A percentile compares a stretch with the other conserved stretches of the same genome.
phyloP scores from a whole-genome alignment of 2,329 filamentous ascomycete genomes.

The Raffaelea ambrosiae region DNA sequence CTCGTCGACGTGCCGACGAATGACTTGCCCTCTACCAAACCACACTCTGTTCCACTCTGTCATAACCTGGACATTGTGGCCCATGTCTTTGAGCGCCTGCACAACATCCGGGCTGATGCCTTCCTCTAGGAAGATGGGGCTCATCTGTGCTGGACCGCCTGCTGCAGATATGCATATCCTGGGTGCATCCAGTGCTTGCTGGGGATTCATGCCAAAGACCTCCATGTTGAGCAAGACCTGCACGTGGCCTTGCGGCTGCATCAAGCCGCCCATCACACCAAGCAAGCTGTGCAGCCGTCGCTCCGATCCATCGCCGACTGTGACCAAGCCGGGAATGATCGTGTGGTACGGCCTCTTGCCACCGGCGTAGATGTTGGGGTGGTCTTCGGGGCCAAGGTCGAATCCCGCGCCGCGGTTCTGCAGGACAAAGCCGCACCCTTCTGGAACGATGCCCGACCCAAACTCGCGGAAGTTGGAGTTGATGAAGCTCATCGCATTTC shows the following conservation, averaged over 20 bases:
- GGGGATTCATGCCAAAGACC: constrained; percentile 69
- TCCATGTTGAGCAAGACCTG: constrained; percentile 87
- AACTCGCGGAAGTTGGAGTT: constrained; percentile 87
- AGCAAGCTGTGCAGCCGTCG: constrained; percentile 23
- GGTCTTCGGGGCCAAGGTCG: constrained; percentile 50
- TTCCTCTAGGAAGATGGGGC: background rate
- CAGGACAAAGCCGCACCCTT: constrained; percentile 78
- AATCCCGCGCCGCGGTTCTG: constrained; percentile 90
- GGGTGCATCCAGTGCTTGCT: constrained; percentile 80
- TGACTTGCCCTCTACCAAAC: constrained; percentile 4
- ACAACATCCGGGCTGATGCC: background rate
- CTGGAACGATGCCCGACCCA: constrained; percentile 78
- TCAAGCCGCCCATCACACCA: constrained; percentile 94
- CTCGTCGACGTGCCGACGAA: constrained; percentile 3
- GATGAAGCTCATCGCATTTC: constrained; percentile 90
- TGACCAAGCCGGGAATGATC: constrained; percentile 86
- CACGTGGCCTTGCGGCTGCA: constrained; percentile 92
- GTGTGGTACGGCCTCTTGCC: constrained; percentile 90
- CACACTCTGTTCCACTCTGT: constrained; percentile 2
- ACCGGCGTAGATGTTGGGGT: constrained; percentile 73
- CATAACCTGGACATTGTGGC: constrained; percentile 2
- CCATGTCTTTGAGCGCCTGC: constrained; percentile 1
- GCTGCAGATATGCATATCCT: background rate
- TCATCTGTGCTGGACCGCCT: background rate
- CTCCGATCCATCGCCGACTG: constrained; percentile 36